Percentiles rank a stretch among this genome's conserved stretches.
phyloP scores from a whole-genome alignment of 2,329 filamentous ascomycete species.

The Fusarium stilboides region DNA sequence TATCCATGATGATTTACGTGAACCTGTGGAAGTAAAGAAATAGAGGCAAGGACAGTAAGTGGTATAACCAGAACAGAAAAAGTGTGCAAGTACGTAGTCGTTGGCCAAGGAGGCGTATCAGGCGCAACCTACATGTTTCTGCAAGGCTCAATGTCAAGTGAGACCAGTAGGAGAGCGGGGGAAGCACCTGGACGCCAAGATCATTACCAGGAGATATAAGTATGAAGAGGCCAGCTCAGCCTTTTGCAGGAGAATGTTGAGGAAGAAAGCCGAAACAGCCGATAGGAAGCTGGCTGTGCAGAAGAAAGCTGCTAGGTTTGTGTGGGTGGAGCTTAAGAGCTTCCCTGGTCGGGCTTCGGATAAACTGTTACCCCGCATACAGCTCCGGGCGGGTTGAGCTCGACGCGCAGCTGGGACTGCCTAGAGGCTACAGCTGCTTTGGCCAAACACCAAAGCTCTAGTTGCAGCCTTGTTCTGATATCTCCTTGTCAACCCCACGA shows the following conservation, averaged over 20 bases:
- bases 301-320: constrained; percentile 33
- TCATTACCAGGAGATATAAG: constrained; percentile 36
- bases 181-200: constrained; percentile 40
- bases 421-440: constrained; percentile 52
- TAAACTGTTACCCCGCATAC: constrained; percentile 47
- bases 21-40: constrained; percentile 41
- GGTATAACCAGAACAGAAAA: constrained; percentile 22
- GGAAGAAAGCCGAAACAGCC: constrained; percentile 50
- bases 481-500: constrained; percentile 45
- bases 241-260: constrained; percentile 38
- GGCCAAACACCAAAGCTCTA: constrained; percentile 55
- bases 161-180: constrained; percentile 40
- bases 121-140: constrained; percentile 51
- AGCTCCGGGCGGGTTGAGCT: constrained; percentile 50
- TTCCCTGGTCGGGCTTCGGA: constrained; percentile 44
- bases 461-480: constrained; percentile 51
- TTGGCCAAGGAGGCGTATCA: constrained; percentile 40
- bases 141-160: constrained; percentile 33
- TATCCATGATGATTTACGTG: constrained; percentile 48
- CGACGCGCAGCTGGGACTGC: constrained; percentile 59
- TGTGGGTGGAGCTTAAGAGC: constrained; percentile 29
- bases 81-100: constrained; percentile 29
- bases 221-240: constrained; percentile 54
- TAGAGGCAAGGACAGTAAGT: constrained; percentile 23
- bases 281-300: constrained; percentile 42